A percentile compares a stretch with the other conserved stretches of the same genome.
phyloP scores from a whole-genome alignment of 75 land plant genomes.

The Pseudotsuga menziesii region DNA sequence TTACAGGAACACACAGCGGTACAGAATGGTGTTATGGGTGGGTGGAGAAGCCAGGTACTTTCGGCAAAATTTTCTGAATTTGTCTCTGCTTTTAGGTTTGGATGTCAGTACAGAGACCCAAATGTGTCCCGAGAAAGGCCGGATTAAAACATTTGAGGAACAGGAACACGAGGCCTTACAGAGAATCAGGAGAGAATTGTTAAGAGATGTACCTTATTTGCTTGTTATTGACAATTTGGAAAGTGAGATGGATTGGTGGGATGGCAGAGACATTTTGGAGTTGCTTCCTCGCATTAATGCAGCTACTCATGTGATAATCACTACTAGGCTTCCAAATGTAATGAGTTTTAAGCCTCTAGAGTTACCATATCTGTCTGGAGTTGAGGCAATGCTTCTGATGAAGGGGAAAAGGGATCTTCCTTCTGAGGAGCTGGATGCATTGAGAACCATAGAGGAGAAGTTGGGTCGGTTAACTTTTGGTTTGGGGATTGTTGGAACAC shows the following conservation, averaged over 20 bases:
- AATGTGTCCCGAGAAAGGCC: constrained; percentile 43
- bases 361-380: constrained; percentile 40
- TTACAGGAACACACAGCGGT: constrained; percentile 66
- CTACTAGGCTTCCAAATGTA: constrained; percentile 63
- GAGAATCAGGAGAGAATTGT: constrained; percentile 72
- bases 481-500: constrained; percentile 55
- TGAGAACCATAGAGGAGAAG: constrained; percentile 62
- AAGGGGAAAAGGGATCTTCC: constrained; percentile 61
- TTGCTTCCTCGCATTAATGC: constrained; percentile 77
- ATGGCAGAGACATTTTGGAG: constrained; percentile 70
- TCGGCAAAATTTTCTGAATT: constrained; percentile 74
- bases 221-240: constrained; percentile 85
- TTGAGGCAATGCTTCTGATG: constrained; percentile 59
- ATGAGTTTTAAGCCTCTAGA: constrained; percentile 60
- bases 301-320: constrained; percentile 81
- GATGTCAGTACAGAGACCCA: constrained; percentile 73
- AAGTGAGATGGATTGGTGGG: constrained; percentile 85
- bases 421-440: constrained; percentile 47
- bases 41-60: constrained; percentile 82
- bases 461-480: constrained; percentile 60
- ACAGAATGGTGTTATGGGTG: constrained; percentile 86
- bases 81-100: constrained; percentile 57
- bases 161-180: constrained; percentile 79
- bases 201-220: constrained; percentile 73
- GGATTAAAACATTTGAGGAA: constrained; percentile 67